Percentiles rank a stretch among this genome's conserved stretches.
Conservation (phyloP, 164 flowering plant genomes). For the Aristolochia contorta region DNA sequence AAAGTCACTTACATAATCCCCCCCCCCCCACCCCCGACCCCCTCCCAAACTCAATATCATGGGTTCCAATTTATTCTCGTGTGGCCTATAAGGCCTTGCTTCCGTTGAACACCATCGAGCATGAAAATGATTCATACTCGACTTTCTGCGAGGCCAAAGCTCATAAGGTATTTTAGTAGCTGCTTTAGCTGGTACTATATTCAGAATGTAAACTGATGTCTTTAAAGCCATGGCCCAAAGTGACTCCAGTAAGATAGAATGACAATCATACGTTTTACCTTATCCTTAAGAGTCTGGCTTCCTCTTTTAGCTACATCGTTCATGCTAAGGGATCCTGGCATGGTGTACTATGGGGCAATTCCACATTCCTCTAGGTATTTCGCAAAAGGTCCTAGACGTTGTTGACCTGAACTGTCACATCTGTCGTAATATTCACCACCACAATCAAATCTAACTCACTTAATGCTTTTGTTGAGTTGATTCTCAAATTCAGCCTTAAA, state of each 20-base stretch:
- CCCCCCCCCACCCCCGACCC: too few species aligned
- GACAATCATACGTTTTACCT: slow-evolving; percentile 1
- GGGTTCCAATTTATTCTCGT: too few species aligned
- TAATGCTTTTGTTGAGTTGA: background rate
- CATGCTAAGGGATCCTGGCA: background rate
- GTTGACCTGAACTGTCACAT: slow-evolving; percentile 1
- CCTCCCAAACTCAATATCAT: too few species aligned
- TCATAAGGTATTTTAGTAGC: background rate
- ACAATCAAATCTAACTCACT: background rate
- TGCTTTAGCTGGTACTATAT: background rate
- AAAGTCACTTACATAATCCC: too few species aligned
- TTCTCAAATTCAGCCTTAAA: too few species aligned
- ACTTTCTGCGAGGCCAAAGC: too few species aligned
- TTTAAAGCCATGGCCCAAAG: slow-evolving; percentile 1
- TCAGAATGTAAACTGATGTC: slow-evolving; percentile 2
- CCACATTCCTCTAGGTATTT: too few species aligned
- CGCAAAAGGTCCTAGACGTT: too few species aligned
- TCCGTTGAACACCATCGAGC: slow-evolving; percentile 1
- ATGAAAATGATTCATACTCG: background rate
- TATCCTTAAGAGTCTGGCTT: slow-evolving; percentile 5
- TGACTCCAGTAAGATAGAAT: background rate
- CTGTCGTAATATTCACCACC: background rate
- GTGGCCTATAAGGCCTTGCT: too few species aligned
- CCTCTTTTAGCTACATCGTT: slow-evolving; percentile 2
- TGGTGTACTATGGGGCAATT: too few species aligned